Percentiles rank a stretch among this genome's conserved stretches.
Conservation (phyloP, 2,329 filamentous ascomycete species). For the Cladophialophora psammophila region DNA sequence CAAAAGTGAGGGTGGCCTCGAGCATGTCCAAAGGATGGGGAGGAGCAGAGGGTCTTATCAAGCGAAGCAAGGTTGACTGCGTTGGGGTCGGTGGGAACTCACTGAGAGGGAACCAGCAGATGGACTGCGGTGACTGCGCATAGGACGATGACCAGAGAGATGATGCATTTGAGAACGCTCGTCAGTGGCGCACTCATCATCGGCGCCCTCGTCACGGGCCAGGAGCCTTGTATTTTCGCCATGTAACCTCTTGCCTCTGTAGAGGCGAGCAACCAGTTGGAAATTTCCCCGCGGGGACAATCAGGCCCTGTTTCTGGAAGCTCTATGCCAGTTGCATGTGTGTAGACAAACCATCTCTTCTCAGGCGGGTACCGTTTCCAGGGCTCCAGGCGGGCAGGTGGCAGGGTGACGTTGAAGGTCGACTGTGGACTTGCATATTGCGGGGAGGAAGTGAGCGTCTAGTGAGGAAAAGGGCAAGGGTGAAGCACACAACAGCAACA, state of each 20-base stretch:
- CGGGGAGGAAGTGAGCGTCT: neutral
- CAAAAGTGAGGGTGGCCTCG: constrained; percentile 3
- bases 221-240: neutral
- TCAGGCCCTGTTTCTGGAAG: neutral
- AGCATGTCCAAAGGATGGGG: constrained; percentile 4
- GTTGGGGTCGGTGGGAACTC: neutral
- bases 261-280: neutral
- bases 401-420: constrained; percentile 1
- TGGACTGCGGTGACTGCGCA: neutral
- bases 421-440: neutral
- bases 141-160: neutral
- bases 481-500: neutral
- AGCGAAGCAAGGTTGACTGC: neutral
- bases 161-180: neutral
- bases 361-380: neutral
- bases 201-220: neutral
- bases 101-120: neutral
- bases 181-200: neutral
- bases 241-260: neutral
- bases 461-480: constrained; percentile 1
- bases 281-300: constrained; percentile 1
- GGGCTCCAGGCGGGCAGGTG: neutral
- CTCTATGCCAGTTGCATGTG: neutral
- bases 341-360: constrained; percentile 2
- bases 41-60: neutral